These are phyloP conservation scores for Solanum pinnatisectum DNA, from an alignment of 257 asterid genomes.

Conservation along the genomic window DNA sequence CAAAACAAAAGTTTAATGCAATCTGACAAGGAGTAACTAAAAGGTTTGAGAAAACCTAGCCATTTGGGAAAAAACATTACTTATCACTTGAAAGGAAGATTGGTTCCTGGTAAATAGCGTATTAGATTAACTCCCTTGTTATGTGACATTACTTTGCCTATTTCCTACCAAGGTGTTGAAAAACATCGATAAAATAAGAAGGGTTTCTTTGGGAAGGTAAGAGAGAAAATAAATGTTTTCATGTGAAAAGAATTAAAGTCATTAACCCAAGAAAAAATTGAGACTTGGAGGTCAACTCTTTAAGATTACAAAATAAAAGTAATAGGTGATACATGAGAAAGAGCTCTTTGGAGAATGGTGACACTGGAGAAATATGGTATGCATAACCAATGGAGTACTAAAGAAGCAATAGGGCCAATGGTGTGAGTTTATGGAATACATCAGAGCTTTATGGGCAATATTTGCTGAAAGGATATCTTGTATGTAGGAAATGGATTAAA, in stretches of 20 bases:
- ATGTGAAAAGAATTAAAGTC: not conserved
- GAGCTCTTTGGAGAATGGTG: not conserved
- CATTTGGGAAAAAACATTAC: not conserved
- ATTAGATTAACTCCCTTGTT: not conserved
- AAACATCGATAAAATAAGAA: not conserved
- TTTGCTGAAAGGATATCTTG: not conserved
- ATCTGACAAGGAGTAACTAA: not conserved
- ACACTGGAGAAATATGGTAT: not conserved
- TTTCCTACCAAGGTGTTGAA: not conserved
- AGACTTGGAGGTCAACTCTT: not conserved
- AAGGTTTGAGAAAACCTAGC: not conserved
- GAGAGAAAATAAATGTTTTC: not conserved
- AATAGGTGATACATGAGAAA: not conserved
- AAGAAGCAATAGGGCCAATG: not conserved
- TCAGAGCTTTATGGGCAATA: not conserved
- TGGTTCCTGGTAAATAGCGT: not conserved
- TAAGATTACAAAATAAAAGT: not conserved
- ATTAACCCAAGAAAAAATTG: not conserved
- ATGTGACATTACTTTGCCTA: not conserved
- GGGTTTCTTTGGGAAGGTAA: not conserved
- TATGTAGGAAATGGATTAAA: not conserved
- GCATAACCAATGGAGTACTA: not conserved
- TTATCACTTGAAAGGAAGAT: not conserved
- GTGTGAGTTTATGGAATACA: not conserved
- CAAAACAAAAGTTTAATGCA: not conserved